phyloP scores from a whole-genome alignment of 2,329 filamentous ascomycete genomes.

The Septoria linicola region DNA sequence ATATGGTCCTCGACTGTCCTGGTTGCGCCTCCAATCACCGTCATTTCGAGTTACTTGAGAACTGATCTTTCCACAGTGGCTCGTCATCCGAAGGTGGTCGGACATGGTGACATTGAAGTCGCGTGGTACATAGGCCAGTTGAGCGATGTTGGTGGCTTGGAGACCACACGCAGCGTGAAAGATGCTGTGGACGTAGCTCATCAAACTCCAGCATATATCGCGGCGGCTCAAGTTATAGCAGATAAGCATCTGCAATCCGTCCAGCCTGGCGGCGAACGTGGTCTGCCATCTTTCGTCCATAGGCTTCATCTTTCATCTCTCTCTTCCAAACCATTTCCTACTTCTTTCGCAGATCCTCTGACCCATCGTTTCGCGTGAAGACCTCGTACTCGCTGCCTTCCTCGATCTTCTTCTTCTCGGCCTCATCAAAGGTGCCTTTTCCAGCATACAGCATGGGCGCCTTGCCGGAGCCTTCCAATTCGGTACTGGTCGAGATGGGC shows the following conservation, averaged over 20 bases:
- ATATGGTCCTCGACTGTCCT: conserved; percentile 9
- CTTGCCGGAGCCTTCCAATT: conserved; percentile 50
- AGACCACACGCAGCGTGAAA: no score
- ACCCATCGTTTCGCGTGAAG: conserved; percentile 35
- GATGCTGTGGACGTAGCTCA: no score
- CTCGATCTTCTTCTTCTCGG: conserved; percentile 32
- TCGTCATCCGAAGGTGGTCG: conserved; percentile 14
- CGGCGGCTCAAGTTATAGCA: no score
- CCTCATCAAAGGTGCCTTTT: conserved; percentile 43
- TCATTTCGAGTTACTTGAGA: background rate
- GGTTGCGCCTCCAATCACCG: background rate
- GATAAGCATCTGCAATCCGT: no score
- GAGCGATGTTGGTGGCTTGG: background rate
- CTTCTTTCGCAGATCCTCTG: conserved; percentile 35
- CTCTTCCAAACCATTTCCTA: conserved; percentile 11
- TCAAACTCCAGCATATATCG: no score
- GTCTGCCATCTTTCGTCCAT: no score
- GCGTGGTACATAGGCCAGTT: background rate
- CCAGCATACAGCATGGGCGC: conserved; percentile 75
- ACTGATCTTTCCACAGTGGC: conserved; percentile 11
- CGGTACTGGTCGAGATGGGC: conserved; percentile 69
- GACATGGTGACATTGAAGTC: conserved; percentile 7
- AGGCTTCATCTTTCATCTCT: no score
- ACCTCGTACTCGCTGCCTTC: conserved; percentile 36
- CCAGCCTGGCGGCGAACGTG: no score